Evolutionary conservation across 2,329 filamentous ascomycete species (phyloP), one percentile per base, ranked within the genome.

Genomic region (Arachnomyces sp.): DNA sequence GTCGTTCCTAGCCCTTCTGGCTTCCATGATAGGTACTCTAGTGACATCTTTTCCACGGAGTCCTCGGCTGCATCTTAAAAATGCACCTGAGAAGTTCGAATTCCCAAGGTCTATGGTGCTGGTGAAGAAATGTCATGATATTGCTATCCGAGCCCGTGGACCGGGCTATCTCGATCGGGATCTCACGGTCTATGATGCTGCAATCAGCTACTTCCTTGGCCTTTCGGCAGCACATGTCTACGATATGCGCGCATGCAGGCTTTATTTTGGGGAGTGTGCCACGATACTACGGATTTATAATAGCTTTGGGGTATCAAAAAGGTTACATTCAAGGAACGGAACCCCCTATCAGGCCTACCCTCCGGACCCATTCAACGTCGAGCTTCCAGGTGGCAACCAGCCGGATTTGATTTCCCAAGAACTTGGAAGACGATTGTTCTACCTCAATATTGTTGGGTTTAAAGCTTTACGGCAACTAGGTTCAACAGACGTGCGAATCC

Each of bases 391-490:
- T 39, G 32, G 54, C 33, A 12, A 43, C 20, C 45, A 50, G 2
- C 48, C 51, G 13, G 61, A 65, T 40, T 40, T 65, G 12, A 57
- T 68, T 14, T 56, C 63, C n/a, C 64, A 65, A 43, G 65, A 70
- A 43, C 53, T 79, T 44, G 72, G 72, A 3, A 68, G 71, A 31
- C 69, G 76, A 29, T 63, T 94, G 31, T 94, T 93, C 59, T 94
- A 88, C 81, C 81, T 84, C 15, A 73, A 88, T 49, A 79, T 92
- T 46, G 76, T 88, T 4, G 81, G 81, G 28, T 76, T 85, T 44
- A 84, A 82, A 45, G 84, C 85, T 0, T 77, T 93, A 59, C 76
- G 83, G 40, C 87, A 94, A 56, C 66, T 92, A 13, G 86, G 85
- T 28, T 76, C 77, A 12, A 76, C 76, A 0, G 80, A 83, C 45